phyloP scores from a whole-genome alignment of 1,284 basidiomycete species.

The Neonothopanus nambi region DNA sequence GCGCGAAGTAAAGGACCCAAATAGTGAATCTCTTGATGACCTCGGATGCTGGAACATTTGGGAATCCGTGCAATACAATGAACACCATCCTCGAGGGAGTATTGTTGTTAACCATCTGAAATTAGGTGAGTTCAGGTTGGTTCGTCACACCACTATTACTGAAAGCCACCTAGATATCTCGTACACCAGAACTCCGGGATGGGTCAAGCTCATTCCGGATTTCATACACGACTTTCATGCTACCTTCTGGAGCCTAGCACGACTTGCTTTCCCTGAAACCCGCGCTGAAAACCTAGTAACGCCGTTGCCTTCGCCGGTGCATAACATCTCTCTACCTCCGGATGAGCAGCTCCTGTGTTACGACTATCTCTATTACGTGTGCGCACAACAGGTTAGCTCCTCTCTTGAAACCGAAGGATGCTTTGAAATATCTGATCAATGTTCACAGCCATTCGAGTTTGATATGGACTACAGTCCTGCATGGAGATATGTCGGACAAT shows the following conservation, averaged over 20 bases:
- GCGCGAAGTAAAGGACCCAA: slow-evolving; percentile 50
- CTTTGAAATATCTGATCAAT: not conserved
- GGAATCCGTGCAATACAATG: slow-evolving; percentile 50
- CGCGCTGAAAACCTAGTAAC: slow-evolving; percentile 33
- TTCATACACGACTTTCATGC: slow-evolving; percentile 41
- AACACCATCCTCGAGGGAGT: slow-evolving; percentile 47
- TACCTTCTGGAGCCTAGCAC: slow-evolving; percentile 47
- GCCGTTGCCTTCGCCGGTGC: slow-evolving; percentile 36
- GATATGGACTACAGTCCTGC: slow-evolving; percentile 47
- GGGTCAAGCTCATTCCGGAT: slow-evolving; percentile 40
- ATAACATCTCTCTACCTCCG: slow-evolving; percentile 38
- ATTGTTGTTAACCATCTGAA: slow-evolving; percentile 43
- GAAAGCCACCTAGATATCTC: slow-evolving; percentile 40
- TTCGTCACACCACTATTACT: not conserved
- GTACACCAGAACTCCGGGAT: slow-evolving; percentile 46
- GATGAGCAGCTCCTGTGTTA: slow-evolving; percentile 55
- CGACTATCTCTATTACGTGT: slow-evolving; percentile 55
- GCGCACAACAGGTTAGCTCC: slow-evolving; percentile 23
- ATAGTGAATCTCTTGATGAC: slow-evolving; percentile 46
- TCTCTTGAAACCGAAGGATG: not conserved
- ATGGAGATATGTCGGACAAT: slow-evolving; percentile 45
- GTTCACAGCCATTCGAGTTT: slow-evolving; percentile 39
- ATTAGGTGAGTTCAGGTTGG: slow-evolving; percentile 44
- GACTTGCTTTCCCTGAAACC: slow-evolving; percentile 44
- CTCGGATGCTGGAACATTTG: slow-evolving; percentile 74